Evolutionary conservation across 2,329 filamentous ascomycete species (phyloP).

Genomic region (Curvularia sp.): DNA sequence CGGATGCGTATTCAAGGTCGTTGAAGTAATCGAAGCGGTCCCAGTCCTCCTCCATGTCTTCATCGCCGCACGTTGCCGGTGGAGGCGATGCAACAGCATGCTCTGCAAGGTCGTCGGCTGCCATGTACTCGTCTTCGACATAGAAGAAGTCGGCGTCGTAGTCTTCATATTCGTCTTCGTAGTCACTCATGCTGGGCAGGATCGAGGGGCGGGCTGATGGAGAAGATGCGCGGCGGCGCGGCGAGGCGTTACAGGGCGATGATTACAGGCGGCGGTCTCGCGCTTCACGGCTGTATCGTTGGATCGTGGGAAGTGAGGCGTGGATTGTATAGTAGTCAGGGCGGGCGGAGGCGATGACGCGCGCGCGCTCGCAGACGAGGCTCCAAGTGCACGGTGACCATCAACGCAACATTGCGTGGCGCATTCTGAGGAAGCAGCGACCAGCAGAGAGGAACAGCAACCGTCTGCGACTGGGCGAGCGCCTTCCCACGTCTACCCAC

Average conservation of each 20-base stretch:
- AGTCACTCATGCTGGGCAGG: constrained; percentile 50
- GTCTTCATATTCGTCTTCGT: constrained; percentile 50
- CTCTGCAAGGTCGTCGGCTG: constrained; percentile 59
- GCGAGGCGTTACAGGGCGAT: not conserved
- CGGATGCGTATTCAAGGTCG: constrained; percentile 57
- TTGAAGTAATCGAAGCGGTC: constrained; percentile 58
- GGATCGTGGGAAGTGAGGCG: not conserved
- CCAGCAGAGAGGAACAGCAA: constrained; percentile 4
- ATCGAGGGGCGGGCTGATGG: not conserved
- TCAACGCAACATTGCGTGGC: constrained; percentile 10
- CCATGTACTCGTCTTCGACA: constrained; percentile 54
- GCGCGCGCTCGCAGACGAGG: constrained; percentile 11
- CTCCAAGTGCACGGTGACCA: constrained; percentile 19
- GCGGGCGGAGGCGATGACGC: constrained; percentile 14
- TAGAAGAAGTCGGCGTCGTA: constrained; percentile 56
- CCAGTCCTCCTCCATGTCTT: constrained; percentile 51
- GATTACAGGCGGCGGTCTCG: not conserved
- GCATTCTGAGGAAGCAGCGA: constrained; percentile 4
- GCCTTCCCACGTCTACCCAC: not conserved
- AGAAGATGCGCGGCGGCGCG: constrained; percentile 2
- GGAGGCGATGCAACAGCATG: constrained; percentile 55
- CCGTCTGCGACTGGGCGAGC: constrained; percentile 2
- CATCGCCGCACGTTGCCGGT: constrained; percentile 40
- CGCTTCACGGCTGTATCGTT: not conserved
- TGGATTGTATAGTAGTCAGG: constrained; percentile 3